phyloP scores from a whole-genome alignment of 1,284 basidiomycete genomes.

The Thecaphora thlaspeos region DNA sequence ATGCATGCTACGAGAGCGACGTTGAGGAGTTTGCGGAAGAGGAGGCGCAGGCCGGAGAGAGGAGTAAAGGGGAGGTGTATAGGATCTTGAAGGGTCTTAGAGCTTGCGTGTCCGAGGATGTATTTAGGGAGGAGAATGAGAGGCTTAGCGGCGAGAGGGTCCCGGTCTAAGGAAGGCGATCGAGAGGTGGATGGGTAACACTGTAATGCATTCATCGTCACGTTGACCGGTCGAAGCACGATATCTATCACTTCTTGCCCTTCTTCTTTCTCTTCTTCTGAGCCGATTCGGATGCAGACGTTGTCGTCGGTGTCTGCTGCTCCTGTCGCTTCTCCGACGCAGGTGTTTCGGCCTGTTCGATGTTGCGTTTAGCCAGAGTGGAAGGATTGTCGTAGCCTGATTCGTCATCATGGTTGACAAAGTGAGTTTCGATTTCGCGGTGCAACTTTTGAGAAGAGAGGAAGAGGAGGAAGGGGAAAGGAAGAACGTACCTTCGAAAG shows the following conservation, averaged over 20 bases:
- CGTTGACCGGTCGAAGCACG: no score
- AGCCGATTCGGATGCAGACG: neutral
- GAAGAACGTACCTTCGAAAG: slow-evolving; percentile 19
- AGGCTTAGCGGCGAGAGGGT: slow-evolving; percentile 1
- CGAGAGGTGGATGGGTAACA: no score
- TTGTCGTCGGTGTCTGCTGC: neutral
- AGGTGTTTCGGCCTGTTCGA: neutral
- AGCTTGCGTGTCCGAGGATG: slow-evolving; percentile 21
- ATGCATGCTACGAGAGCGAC: slow-evolving; percentile 49
- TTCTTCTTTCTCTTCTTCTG: slow-evolving; percentile 1
- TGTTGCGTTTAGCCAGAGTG: neutral
- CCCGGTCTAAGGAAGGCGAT: no score
- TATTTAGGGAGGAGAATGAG: slow-evolving; percentile 24
- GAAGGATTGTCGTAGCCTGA: neutral
- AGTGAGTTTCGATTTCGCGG: no score
- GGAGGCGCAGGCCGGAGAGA: slow-evolving; percentile 30
- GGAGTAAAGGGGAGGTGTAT: slow-evolving; percentile 32
- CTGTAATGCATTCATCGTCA: no score
- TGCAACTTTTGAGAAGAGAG: neutral
- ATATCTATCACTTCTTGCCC: slow-evolving; percentile 1
- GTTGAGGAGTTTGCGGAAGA: slow-evolving; percentile 41
- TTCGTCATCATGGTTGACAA: no score
- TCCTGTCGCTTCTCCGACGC: neutral
- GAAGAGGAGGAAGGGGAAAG: neutral
- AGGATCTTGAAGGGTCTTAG: slow-evolving; percentile 33